phyloP scores from a whole-genome alignment of 495 filamentous ascomycete genomes.

The Achaetomiella virescens region DNA sequence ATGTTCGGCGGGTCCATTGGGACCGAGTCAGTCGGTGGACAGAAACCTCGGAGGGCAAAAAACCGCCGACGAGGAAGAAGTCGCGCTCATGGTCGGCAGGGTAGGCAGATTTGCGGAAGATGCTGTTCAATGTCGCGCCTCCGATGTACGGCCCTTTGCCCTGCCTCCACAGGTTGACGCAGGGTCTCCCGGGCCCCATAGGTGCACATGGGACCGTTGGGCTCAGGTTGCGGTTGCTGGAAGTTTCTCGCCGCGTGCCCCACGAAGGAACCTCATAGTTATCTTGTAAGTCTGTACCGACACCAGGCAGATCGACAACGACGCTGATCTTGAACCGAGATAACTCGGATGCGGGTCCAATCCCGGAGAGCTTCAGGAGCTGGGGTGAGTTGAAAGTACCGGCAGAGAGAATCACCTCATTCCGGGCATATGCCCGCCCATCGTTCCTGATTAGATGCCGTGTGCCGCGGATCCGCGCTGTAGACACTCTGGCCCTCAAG shows the following conservation, averaged over 20 bases:
- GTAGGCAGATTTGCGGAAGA: conserved; percentile 11
- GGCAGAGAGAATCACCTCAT: conserved; percentile 56
- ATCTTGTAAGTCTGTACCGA: conserved; percentile 58
- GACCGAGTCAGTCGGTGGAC: conserved; percentile 25
- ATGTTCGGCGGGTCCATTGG: conserved; percentile 10
- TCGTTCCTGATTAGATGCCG: conserved; percentile 18
- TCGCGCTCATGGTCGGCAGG: conserved; percentile 16
- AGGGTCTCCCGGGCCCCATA: conserved; percentile 24
- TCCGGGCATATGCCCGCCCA: conserved; percentile 20
- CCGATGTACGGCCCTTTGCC: conserved; percentile 15
- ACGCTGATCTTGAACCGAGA: conserved; percentile 43
- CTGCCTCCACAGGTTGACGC: conserved; percentile 11
- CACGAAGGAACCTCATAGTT: conserved; percentile 49
- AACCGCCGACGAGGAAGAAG: conserved; percentile 33
- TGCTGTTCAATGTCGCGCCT: conserved; percentile 11
- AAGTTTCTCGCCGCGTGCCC: conserved; percentile 10
- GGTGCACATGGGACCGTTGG: conserved; percentile 14
- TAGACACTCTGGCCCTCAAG: conserved; percentile 34
- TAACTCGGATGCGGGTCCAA: conserved; percentile 49
- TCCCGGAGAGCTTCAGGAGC: conserved; percentile 53
- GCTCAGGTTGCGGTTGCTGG: conserved; percentile 1
- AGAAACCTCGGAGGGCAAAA: conserved; percentile 20
- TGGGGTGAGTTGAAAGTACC: conserved; percentile 55
- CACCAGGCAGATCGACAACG: conserved; percentile 47
- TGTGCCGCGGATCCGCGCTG: conserved; percentile 35